A percentile compares a stretch with the other conserved stretches of the same genome.
Conservation (phyloP, 202 grass and related monocot genomes). For the Schoenoplectus tabernaemontani region DNA sequence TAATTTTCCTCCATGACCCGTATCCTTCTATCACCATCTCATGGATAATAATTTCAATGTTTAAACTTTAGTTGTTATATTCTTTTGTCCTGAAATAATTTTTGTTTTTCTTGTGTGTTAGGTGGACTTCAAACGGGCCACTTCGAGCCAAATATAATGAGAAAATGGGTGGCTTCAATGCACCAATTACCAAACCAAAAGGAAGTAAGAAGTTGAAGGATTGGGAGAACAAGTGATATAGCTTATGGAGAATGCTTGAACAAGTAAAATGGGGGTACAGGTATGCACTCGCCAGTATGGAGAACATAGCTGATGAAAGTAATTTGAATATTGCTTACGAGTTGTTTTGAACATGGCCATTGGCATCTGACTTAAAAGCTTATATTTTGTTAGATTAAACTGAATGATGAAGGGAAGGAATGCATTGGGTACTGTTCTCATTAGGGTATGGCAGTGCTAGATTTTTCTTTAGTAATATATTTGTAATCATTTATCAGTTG, state of each 20-base stretch:
- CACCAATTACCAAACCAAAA: slow-evolving; percentile 71
- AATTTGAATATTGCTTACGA: background rate
- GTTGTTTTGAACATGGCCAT: background rate
- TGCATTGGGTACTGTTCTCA: background rate
- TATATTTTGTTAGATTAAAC: background rate
- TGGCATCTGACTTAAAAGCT: background rate
- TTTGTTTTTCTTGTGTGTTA: slow-evolving; percentile 26
- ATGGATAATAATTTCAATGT: background rate
- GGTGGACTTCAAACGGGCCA: slow-evolving; percentile 79
- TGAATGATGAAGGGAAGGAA: background rate
- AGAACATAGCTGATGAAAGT: background rate
- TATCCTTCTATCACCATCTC: background rate
- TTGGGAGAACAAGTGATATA: slow-evolving; percentile 32
- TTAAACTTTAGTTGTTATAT: background rate
- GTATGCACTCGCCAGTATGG: background rate
- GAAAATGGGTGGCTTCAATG: slow-evolving; percentile 94
- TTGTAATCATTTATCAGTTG: background rate
- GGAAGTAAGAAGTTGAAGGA: slow-evolving; percentile 96
- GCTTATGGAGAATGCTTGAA: background rate
- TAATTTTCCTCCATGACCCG: background rate
- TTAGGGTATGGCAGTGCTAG: background rate
- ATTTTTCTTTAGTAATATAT: background rate
- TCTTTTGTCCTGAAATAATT: background rate
- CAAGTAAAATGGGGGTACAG: background rate
- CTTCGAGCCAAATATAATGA: slow-evolving; percentile 77